These are phyloP conservation scores for Condylostoma magnum DNA, from an alignment of 169 alveolate species.

Conservation along the genomic window DNA sequence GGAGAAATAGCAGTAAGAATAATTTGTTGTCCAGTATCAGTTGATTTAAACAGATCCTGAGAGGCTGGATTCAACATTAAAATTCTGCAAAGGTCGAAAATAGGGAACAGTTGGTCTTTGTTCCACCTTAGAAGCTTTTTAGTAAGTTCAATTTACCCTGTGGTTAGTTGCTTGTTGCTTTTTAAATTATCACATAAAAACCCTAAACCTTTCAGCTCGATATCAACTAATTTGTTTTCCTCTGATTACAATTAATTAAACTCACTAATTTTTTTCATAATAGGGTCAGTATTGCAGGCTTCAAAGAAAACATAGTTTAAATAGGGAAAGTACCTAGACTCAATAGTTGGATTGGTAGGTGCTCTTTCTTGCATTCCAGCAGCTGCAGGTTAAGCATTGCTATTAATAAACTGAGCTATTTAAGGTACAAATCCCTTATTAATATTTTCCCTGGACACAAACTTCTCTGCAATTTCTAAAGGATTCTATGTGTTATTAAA, in stretches of 20 bases:
- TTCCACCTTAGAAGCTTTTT: conserved; percentile 71
- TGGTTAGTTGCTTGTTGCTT: conserved; percentile 34
- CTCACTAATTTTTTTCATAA: not conserved
- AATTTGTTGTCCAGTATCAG: conserved; percentile 71
- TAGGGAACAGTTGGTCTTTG: conserved; percentile 65
- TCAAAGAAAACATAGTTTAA: conserved; percentile 20
- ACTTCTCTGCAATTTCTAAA: conserved; percentile 79
- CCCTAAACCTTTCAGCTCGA: conserved; percentile 21
- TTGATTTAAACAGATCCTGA: conserved; percentile 63
- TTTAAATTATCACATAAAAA: conserved; percentile 45
- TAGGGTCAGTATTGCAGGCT: conserved; percentile 21
- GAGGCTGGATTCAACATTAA: conserved; percentile 68
- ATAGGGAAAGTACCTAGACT: conserved; percentile 12
- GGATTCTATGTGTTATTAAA: conserved; percentile 81
- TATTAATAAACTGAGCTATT: conserved; percentile 15
- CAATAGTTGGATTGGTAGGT: conserved; percentile 1
- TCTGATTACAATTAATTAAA: not conserved
- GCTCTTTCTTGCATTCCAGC: not conserved
- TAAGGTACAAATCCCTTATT: conserved; percentile 24
- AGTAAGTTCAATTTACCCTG: conserved; percentile 42
- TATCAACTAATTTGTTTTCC: not conserved
- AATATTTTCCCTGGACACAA: conserved; percentile 75
- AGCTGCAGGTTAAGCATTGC: conserved; percentile 3
- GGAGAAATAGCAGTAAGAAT: conserved; percentile 38
- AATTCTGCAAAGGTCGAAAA: conserved; percentile 77